Conservation (phyloP, 768 basidiomycete species). For the Tulasnella sp. region DNA sequence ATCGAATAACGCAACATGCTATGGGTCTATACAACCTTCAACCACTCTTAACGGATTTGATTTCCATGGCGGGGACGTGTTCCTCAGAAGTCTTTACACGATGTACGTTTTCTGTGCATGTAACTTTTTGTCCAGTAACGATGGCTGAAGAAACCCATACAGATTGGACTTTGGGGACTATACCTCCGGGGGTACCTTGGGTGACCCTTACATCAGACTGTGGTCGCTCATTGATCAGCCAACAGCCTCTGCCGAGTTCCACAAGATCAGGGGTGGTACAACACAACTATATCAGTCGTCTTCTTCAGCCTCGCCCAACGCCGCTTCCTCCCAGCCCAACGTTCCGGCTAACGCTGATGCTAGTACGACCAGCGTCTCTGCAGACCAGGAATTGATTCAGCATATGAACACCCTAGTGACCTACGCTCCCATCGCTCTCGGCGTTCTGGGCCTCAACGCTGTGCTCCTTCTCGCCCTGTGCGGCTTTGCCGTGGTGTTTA, state of each 20-base stretch:
- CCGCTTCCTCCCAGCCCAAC: slow-evolving; percentile 12
- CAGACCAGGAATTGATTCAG: slow-evolving; percentile 47
- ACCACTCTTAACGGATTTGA: slow-evolving; percentile 58
- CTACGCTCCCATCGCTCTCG: slow-evolving; percentile 65
- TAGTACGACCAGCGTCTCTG: slow-evolving; percentile 37
- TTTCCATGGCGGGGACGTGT: slow-evolving; percentile 74
- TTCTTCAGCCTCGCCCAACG: background rate
- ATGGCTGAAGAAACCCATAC: background rate
- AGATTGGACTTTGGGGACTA: slow-evolving; percentile 55
- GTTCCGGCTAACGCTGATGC: slow-evolving; percentile 32
- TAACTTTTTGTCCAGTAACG: background rate
- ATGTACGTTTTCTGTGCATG: slow-evolving; percentile 44
- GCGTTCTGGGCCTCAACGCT: slow-evolving; percentile 66
- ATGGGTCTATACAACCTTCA: slow-evolving; percentile 68
- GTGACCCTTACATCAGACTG: slow-evolving; percentile 68
- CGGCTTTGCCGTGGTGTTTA: background rate
- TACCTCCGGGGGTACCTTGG: slow-evolving; percentile 50
- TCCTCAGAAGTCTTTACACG: slow-evolving; percentile 72
- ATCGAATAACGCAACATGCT: slow-evolving; percentile 40
- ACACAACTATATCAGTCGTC: slow-evolving; percentile 30
- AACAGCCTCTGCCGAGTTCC: slow-evolving; percentile 62
- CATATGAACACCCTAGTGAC: slow-evolving; percentile 53
- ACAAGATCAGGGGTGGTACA: slow-evolving; percentile 51
- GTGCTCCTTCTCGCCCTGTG: slow-evolving; percentile 50
- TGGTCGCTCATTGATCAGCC: slow-evolving; percentile 53